These are phyloP conservation scores for Aspergillus nanangensis DNA, from an alignment of 495 filamentous ascomycete species.

Conservation along the genomic window DNA sequence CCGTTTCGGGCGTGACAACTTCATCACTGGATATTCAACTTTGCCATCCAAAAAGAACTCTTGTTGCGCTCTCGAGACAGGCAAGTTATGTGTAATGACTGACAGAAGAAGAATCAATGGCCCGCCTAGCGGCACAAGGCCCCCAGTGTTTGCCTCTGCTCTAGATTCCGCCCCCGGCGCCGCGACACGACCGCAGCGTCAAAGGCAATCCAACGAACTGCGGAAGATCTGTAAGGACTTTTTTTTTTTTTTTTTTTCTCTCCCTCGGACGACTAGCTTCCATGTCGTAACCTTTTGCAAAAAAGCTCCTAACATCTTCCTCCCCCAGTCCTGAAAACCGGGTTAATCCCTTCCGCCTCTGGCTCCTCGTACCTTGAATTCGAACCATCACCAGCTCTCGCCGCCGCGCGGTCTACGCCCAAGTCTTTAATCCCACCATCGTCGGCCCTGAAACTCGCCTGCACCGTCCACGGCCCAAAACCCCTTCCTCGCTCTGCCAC, in stretches of 20 bases:
- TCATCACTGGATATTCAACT: conserved; percentile 11
- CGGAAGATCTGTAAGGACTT: conserved; percentile 79
- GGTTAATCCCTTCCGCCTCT: conserved; percentile 86
- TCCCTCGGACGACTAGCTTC: background rate
- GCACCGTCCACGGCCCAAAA: conserved; percentile 88
- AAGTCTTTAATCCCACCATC: conserved; percentile 45
- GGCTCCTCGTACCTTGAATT: conserved; percentile 94
- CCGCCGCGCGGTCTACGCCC: conserved; percentile 41
- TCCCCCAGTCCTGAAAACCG: conserved; percentile 76
- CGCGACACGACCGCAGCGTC: conserved; percentile 42
- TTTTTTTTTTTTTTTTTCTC: background rate
- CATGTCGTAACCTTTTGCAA: too few relatives aligned
- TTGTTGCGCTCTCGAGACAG: conserved; percentile 1
- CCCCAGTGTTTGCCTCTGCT: conserved; percentile 61
- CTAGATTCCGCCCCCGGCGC: conserved; percentile 32
- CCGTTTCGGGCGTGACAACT: conserved; percentile 25
- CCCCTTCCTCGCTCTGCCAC: conserved; percentile 84
- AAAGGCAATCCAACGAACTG: conserved; percentile 58
- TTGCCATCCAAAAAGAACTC: background rate
- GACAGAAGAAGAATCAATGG: conserved; percentile 92
- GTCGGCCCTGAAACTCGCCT: conserved; percentile 79
- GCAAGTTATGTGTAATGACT: conserved; percentile 50
- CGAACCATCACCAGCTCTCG: conserved; percentile 50
- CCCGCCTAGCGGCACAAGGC: conserved; percentile 68
- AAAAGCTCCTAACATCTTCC: conserved; percentile 14